phyloP scores from a whole-genome alignment of 78 protist species.

The Dictyostelium citrinum region DNA sequence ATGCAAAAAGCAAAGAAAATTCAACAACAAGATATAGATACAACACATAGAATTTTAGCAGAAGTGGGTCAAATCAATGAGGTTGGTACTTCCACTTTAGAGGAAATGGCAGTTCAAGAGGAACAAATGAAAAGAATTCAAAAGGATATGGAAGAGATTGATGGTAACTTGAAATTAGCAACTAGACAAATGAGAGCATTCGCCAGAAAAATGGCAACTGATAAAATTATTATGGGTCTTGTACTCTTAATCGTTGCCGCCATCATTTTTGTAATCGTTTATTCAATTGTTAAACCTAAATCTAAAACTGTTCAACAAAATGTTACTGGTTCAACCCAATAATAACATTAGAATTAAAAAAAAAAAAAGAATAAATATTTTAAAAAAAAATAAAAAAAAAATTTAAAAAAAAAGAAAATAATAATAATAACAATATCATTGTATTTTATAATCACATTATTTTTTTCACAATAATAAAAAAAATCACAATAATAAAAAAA shows the following conservation, averaged over 20 bases:
- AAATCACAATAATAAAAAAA: too few relatives aligned
- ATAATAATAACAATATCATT: too few relatives aligned
- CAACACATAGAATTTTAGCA: background rate
- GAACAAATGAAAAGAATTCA: constrained; percentile 61
- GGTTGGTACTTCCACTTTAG: constrained; percentile 14
- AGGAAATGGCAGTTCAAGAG: constrained; percentile 52
- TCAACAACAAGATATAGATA: constrained; percentile 37
- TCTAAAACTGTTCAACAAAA: background rate
- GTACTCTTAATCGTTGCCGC: constrained; percentile 74
- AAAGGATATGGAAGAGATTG: constrained; percentile 71
- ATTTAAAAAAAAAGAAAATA: background rate
- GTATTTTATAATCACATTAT: too few relatives aligned
- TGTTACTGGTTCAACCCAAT: background rate
- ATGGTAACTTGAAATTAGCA: constrained; percentile 78
- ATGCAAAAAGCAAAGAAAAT: constrained; percentile 43
- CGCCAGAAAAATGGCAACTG: constrained; percentile 87
- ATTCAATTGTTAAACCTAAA: constrained; percentile 58
- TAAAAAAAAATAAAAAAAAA: background rate
- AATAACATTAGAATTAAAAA: background rate
- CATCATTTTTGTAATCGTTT: constrained; percentile 64
- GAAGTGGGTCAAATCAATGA: constrained; percentile 19
- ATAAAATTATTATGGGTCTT: constrained; percentile 84
- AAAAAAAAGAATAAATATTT: too few relatives aligned
- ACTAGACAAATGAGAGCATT: constrained; percentile 81
- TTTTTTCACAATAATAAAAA: too few relatives aligned